These are phyloP conservation scores for Ceratorhiza oryzae-sativae DNA, from an alignment of 1,284 basidiomycete genomes.

Conservation along the genomic window DNA sequence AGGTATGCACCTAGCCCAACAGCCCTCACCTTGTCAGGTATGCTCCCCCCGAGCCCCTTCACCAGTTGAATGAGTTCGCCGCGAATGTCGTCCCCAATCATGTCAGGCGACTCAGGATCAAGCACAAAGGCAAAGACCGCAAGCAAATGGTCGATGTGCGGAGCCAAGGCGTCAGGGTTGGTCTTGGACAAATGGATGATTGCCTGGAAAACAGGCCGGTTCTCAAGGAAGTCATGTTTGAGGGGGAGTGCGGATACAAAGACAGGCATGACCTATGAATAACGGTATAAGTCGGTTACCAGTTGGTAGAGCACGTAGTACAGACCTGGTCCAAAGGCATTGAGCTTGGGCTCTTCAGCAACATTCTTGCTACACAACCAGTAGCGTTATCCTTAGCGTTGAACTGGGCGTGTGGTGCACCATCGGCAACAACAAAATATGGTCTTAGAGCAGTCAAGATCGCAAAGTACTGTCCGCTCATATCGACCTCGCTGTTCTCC, in stretches of 20 bases:
- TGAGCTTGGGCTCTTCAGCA: conserved; percentile 80
- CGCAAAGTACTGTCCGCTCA: conserved; percentile 81
- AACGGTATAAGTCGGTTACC: neutral
- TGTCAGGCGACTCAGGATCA: conserved; percentile 72
- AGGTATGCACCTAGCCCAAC: conserved; percentile 61
- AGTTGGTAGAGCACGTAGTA: neutral
- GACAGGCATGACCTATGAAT: conserved; percentile 73
- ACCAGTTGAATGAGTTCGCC: conserved; percentile 80
- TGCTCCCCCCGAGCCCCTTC: conserved; percentile 73
- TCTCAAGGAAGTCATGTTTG: conserved; percentile 88
- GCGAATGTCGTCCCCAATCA: conserved; percentile 79
- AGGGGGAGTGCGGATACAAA: conserved; percentile 86
- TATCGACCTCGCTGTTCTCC: conserved; percentile 85
- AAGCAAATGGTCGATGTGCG: conserved; percentile 84
- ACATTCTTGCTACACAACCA: conserved; percentile 89
- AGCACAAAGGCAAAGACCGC: conserved; percentile 86
- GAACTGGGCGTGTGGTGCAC: conserved; percentile 66
- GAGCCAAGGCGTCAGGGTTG: conserved; percentile 72
- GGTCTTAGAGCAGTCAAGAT: conserved; percentile 84
- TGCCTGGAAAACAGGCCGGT: conserved; percentile 87
- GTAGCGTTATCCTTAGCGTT: conserved; percentile 97
- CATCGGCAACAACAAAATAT: conserved; percentile 75
- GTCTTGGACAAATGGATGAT: conserved; percentile 88
- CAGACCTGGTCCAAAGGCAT: conserved; percentile 82
- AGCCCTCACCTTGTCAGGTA: conserved; percentile 76